Percentiles rank a stretch among this genome's conserved stretches.
These are phyloP conservation scores for Fusarium heterosporum DNA, from an alignment of 2,329 filamentous ascomycete species.

Conservation along the genomic window DNA sequence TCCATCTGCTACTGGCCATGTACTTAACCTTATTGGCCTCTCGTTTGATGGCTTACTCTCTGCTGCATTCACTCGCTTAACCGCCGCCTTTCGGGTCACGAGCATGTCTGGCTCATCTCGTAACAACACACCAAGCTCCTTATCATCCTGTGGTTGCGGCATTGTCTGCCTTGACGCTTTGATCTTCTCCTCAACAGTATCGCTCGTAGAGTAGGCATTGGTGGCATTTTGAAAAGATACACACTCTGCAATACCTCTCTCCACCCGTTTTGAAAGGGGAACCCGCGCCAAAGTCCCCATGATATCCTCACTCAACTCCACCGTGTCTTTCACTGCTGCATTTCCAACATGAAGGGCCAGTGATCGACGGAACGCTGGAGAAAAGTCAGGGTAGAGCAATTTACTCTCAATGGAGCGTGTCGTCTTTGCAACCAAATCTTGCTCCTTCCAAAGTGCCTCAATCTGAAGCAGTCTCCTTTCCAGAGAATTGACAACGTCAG, in stretches of 20 bases:
- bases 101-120: constrained; percentile 7
- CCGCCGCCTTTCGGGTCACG: constrained; percentile 6
- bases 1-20: constrained; percentile 36
- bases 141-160: not conserved
- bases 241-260: constrained; percentile 25
- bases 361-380: constrained; percentile 45
- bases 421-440: constrained; percentile 45
- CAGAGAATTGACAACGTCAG: constrained; percentile 6
- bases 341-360: constrained; percentile 48
- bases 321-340: constrained; percentile 35
- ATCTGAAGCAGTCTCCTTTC: constrained; percentile 50
- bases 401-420: constrained; percentile 52
- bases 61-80: constrained; percentile 22
- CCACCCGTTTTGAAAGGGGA: constrained; percentile 6
- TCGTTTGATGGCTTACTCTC: constrained; percentile 15
- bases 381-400: constrained; percentile 49
- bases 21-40: constrained; percentile 25
- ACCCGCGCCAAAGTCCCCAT: constrained; percentile 19
- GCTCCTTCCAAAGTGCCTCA: constrained; percentile 52
- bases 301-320: constrained; percentile 43
- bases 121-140: not conserved
- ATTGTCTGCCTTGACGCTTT: not conserved
- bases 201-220: not conserved
- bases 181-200: not conserved
- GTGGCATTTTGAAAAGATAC: constrained; percentile 14